A percentile compares a stretch with the other conserved stretches of the same genome.
Evolutionary conservation across 257 asterid species (phyloP).

Genomic region (Scutellaria barbata): DNA sequence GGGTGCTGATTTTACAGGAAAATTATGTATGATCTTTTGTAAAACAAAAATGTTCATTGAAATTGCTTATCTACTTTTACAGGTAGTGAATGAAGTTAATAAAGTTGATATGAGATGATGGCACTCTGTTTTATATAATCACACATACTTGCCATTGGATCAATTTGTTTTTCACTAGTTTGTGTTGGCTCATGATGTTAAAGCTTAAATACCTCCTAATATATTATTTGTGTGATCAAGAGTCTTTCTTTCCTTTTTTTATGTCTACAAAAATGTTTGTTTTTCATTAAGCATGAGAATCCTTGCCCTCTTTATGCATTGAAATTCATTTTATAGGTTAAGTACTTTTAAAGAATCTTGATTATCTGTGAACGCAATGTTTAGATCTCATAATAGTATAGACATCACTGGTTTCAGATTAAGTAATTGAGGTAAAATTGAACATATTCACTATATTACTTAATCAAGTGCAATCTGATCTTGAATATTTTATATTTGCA

Average conservation of each 20-base stretch:
- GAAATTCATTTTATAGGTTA: background rate
- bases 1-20: constrained; percentile 34
- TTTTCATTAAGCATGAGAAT: background rate
- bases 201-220: background rate
- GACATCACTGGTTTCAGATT: constrained; percentile 20
- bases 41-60: background rate
- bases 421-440: constrained; percentile 14
- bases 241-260: background rate
- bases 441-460: background rate
- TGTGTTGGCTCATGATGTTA: background rate
- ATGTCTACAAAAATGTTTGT: background rate
- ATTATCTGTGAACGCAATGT: background rate
- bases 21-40: constrained; percentile 17
- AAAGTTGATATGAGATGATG: constrained; percentile 4
- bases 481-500: constrained; percentile 26
- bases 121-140: background rate
- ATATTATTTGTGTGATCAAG: background rate
- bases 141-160: background rate
- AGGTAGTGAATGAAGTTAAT: constrained; percentile 3
- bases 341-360: background rate
- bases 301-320: background rate
- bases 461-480: background rate
- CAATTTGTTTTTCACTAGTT: background rate
- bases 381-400: background rate
- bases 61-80: background rate